Evolutionary conservation across 2,329 filamentous ascomycete species (phyloP), one percentile per base, ranked within the genome.

Genomic region (Sporothrix sp.): DNA sequence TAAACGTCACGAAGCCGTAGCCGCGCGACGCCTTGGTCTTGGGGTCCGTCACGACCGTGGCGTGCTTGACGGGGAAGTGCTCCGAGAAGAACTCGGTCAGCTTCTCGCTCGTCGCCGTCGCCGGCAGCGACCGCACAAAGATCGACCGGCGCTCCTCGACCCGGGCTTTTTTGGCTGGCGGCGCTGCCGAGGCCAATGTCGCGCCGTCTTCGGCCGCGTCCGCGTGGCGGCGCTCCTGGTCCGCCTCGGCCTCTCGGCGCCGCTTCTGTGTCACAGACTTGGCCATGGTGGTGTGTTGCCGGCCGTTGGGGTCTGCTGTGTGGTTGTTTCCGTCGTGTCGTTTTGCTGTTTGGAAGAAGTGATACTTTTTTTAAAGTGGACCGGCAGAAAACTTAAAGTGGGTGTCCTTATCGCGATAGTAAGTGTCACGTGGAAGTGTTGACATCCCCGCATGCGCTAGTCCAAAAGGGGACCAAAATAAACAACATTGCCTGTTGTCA

Each of bases 1-100:
- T 87, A 61, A 98, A 93, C 2, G 93, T 97, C 52, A 98, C 91
- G 67, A 98, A 98, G 48, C 93, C 93, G 66, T 89, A 98, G 16
- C 93, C 91, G 63, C 87, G 85, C 13, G 88, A 96, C 59, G 82
- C 73, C 63, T 95, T 95, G 2, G 90, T 95, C 57, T 82, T 75
- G 14, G 85, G 81, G 64, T 98, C 91, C 51, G 84, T 71, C 35
- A 98, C 89, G 4, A 95, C 89, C n/a, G 85, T 87, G 48, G 93
- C 91, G 67, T 97, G 91, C 68, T 96, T 97, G 64, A 98, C 80
- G 7, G 94, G 90, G 61, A 87, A 97, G 53, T 89, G 85, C 65
- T 96, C 81, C 7, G 93, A 97, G 69, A 98, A 98, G 66, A 90
- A 84, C 53, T 88, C 83, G 53, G 89, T 87, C 56, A 98, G 75